These are phyloP conservation scores for Ganoderma sinense DNA, from an alignment of 1,284 basidiomycete species.

Conservation along the genomic window DNA sequence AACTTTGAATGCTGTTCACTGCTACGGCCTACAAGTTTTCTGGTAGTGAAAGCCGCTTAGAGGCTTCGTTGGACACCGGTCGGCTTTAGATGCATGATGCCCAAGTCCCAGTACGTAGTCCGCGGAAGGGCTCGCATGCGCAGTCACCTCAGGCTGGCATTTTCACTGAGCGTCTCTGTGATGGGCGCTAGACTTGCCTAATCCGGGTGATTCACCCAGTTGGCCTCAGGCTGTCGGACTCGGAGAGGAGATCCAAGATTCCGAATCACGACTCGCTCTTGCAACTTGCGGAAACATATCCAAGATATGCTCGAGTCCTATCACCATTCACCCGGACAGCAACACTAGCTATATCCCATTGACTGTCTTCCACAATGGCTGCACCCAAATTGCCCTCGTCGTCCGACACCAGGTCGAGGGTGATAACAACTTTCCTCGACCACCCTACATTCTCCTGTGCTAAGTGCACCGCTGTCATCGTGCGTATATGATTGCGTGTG, in stretches of 20 bases:
- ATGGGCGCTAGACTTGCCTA: not conserved
- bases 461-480: slow-evolving; percentile 71
- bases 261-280: too few species aligned
- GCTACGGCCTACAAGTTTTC: too few species aligned
- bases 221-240: too few species aligned
- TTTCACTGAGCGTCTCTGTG: too few species aligned
- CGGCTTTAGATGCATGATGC: too few species aligned
- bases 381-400: slow-evolving; percentile 33
- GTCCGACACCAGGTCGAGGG: slow-evolving; percentile 57
- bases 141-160: too few species aligned
- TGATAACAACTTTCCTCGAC: slow-evolving; percentile 61
- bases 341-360: not conserved
- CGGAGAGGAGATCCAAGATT: too few species aligned
- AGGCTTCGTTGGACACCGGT: too few species aligned
- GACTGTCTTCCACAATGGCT: not conserved
- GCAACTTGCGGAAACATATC: not conserved
- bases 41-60: too few species aligned
- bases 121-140: too few species aligned
- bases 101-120: too few species aligned
- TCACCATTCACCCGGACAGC: not conserved
- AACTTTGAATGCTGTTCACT: too few species aligned
- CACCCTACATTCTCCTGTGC: slow-evolving; percentile 70
- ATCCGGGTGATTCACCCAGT: not conserved
- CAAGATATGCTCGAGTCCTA: not conserved
- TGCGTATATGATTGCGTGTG: slow-evolving; percentile 43